Evolutionary conservation across 306 rosid species (phyloP), one percentile per base, ranked within the genome.

Genomic region (Quercus robur): DNA sequence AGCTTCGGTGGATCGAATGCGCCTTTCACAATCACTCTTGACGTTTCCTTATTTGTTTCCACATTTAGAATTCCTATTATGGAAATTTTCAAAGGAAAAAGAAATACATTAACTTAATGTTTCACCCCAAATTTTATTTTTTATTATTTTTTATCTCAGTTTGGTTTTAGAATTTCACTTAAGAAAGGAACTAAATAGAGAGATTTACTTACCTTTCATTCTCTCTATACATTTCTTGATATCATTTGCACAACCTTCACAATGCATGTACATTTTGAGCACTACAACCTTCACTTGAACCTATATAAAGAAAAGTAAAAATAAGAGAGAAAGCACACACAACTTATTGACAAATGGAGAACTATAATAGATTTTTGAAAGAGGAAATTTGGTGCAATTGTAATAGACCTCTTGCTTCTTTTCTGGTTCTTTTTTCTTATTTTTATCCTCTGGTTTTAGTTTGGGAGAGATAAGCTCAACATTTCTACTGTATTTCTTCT

Each of bases 231-330:
- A 56, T 71, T 70, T 80, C 83, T 86, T 87, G 44, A 93, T 59
- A 75, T 93, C 98, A 25, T 11, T 81, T 33, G 14, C 90, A 84
- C 99, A 95, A 7, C 92, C 98, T 73, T 89, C 84, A 12, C 99
- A 95, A 66, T 93, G 93, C 57, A 95, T 80, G 56, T 59, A 74
- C 85, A 85, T 84, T 83, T 91, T 90, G 66, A 95, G 94, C 83
- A 78, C 89, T 75, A 86, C 76, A 26, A 70, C 80, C 74, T 86
- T 94, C n/a, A 83, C 21, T 19, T 64, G 82, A 46, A 67, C 56
- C 91, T 81, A 56, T 20, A 71, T 6, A 35, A 9, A 19, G 15
- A 66, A 61, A 75, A 28, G 23, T 74, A 41, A 70, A 56, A 79
- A 70, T 6, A 3, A 31, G 58, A 54, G 23, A 19, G 15, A 18